Percentiles rank a stretch among this genome's conserved stretches.
phyloP scores from a whole-genome alignment of 2,329 filamentous ascomycete species.

The Pestalotiopsis sp. region DNA sequence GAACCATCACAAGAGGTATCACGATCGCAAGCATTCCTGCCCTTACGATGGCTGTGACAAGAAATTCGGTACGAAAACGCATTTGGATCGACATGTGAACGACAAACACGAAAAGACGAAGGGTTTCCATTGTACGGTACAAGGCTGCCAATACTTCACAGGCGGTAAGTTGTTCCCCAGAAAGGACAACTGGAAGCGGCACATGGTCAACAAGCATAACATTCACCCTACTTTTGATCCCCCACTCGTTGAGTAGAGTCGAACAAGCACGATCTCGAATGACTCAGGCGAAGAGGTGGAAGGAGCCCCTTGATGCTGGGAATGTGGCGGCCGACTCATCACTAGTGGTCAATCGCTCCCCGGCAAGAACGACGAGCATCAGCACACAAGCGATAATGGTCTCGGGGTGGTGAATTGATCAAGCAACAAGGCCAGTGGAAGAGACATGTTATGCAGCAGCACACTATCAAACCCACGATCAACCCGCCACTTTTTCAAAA shows the following conservation, averaged over 20 bases:
- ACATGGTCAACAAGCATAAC: constrained; percentile 62
- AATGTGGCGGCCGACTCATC: too few species aligned
- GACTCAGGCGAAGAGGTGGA: too few species aligned
- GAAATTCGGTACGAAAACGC: constrained; percentile 63
- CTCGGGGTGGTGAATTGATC: too few species aligned
- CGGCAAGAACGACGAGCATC: too few species aligned
- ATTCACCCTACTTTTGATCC: constrained; percentile 19
- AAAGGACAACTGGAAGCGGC: constrained; percentile 65
- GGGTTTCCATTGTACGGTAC: constrained; percentile 60
- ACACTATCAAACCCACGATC: not conserved
- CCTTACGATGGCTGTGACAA: constrained; percentile 50
- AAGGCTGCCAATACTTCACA: constrained; percentile 58
- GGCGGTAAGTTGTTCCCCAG: constrained; percentile 62
- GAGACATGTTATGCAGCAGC: constrained; percentile 62
- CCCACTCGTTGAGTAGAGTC: not conserved
- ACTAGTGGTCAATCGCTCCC: too few species aligned
- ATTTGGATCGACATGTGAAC: constrained; percentile 64
- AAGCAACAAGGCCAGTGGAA: constrained; percentile 59
- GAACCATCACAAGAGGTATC: constrained; percentile 64
- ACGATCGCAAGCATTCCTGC: constrained; percentile 56
- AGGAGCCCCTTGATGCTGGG: too few species aligned
- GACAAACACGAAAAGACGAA: constrained; percentile 63
- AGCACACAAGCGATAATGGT: too few species aligned
- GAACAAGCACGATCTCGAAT: too few species aligned
- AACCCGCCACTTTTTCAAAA: not conserved